Conservation (phyloP, 2,329 filamentous ascomycete species). For the Aspergillus bombycis region DNA sequence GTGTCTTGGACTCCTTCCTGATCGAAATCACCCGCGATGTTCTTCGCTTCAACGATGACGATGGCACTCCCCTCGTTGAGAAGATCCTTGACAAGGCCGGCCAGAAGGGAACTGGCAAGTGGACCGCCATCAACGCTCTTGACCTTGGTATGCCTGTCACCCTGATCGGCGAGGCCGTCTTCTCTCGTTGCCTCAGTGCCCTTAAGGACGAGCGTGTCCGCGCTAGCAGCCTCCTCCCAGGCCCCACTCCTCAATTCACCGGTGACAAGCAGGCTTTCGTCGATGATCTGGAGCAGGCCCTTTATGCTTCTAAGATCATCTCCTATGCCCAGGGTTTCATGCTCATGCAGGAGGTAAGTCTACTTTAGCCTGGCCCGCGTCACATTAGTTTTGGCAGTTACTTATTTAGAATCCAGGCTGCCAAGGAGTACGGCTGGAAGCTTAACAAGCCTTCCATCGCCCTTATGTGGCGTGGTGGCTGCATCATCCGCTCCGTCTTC, state of each 20-base stretch:
- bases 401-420: conserved; percentile 63
- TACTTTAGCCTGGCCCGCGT: background rate
- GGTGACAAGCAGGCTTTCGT: conserved; percentile 94
- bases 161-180: conserved; percentile 94
- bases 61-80: conserved; percentile 87
- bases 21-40: conserved; percentile 99
- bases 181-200: conserved; percentile 88
- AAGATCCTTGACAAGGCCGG: conserved; percentile 99
- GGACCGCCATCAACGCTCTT: conserved; percentile 98
- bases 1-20: conserved; percentile 97
- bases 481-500: conserved; percentile 99
- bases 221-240: conserved; percentile 77
- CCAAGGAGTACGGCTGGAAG: conserved; percentile 96
- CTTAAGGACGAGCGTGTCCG: conserved; percentile 90
- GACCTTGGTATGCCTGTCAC: conserved; percentile 99
- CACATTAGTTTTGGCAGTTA: background rate
- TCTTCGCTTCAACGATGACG: conserved; percentile 97
- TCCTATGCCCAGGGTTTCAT: conserved; percentile 99
- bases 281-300: conserved; percentile 95
- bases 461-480: conserved; percentile 99
- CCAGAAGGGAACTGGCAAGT: conserved; percentile 99
- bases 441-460: conserved; percentile 99
- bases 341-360: conserved; percentile 92
- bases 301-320: conserved; percentile 99
- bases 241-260: conserved; percentile 77